phyloP scores from a whole-genome alignment of 495 filamentous ascomycete species.

The Hamigera avellanea region DNA sequence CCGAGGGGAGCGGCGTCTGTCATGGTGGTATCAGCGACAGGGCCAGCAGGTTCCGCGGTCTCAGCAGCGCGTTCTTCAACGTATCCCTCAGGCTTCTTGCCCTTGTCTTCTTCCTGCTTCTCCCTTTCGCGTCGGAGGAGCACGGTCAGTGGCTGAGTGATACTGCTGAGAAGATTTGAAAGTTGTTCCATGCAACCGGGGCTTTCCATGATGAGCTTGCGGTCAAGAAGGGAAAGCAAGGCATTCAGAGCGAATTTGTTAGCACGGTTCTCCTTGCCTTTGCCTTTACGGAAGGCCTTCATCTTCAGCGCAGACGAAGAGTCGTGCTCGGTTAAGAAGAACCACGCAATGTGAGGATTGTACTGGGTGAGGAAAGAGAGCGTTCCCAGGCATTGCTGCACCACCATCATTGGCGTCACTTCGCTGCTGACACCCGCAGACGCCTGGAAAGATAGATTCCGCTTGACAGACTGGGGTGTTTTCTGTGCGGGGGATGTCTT shows the following conservation, averaged over 20 bases:
- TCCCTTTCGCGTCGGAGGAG: constrained; percentile 80
- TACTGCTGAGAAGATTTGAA: constrained; percentile 71
- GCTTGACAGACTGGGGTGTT: constrained; percentile 68
- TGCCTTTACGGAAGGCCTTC: constrained; percentile 69
- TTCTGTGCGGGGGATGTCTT: constrained; percentile 68
- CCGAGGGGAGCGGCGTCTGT: constrained; percentile 24
- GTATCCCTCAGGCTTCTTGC: constrained; percentile 30
- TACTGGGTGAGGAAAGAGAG: constrained; percentile 70
- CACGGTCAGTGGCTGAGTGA: constrained; percentile 75
- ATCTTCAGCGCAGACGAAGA: constrained; percentile 58
- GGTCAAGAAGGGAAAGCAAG: constrained; percentile 75
- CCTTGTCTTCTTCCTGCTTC: constrained; percentile 44
- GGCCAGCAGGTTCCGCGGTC: constrained; percentile 7
- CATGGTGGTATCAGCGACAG: constrained; percentile 29
- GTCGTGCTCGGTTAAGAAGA: constrained; percentile 96
- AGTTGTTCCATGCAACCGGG: constrained; percentile 90
- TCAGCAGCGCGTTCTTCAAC: constrained; percentile 13
- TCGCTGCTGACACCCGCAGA: constrained; percentile 51
- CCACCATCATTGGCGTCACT: constrained; percentile 84
- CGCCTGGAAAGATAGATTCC: constrained; percentile 47
- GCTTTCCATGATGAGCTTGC: constrained; percentile 88
- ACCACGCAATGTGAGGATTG: constrained; percentile 75
- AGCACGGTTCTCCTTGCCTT: constrained; percentile 71
- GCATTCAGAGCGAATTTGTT: constrained; percentile 88
- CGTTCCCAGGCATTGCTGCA: constrained; percentile 84